phyloP scores from a whole-genome alignment of 169 alveolate genomes.

The Cryptosporidium parvum region DNA sequence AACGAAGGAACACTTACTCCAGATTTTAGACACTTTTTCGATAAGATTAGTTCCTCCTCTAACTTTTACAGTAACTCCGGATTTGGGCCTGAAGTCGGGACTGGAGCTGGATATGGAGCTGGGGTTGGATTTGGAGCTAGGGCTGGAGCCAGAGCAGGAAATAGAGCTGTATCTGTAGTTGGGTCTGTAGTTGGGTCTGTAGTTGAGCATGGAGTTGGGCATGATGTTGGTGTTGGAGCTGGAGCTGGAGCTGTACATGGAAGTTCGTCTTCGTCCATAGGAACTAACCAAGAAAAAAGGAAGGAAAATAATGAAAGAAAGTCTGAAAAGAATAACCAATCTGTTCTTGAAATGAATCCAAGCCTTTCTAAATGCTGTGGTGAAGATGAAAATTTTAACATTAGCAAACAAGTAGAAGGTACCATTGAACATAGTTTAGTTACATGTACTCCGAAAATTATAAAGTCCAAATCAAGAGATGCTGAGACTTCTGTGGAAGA shows the following conservation, averaged over 20 bases:
- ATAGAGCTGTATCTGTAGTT: neutral
- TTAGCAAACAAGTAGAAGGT: neutral
- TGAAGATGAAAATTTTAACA: too few species aligned
- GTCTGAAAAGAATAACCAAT: too few species aligned
- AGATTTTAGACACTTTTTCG: constrained; percentile 76
- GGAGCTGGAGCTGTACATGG: neutral
- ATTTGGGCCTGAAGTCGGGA: too few species aligned
- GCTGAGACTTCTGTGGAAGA: neutral
- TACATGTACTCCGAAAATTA: neutral
- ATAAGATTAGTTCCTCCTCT: constrained; percentile 7
- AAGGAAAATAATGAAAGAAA: neutral
- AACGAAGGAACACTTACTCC: constrained; percentile 83
- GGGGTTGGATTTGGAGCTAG: neutral
- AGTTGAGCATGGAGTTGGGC: neutral
- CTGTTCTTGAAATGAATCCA: neutral
- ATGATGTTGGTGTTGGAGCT: too few species aligned
- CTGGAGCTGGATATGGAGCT: too few species aligned
- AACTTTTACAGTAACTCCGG: neutral
- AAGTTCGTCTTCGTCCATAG: neutral
- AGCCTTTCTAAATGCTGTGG: neutral
- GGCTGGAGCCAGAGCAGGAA: neutral
- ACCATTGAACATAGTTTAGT: too few species aligned
- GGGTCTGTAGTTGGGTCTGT: neutral
- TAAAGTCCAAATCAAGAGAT: neutral
- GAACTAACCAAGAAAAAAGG: neutral